Conservation (phyloP, 768 basidiomycete species). For the Pleurotus platypus region DNA sequence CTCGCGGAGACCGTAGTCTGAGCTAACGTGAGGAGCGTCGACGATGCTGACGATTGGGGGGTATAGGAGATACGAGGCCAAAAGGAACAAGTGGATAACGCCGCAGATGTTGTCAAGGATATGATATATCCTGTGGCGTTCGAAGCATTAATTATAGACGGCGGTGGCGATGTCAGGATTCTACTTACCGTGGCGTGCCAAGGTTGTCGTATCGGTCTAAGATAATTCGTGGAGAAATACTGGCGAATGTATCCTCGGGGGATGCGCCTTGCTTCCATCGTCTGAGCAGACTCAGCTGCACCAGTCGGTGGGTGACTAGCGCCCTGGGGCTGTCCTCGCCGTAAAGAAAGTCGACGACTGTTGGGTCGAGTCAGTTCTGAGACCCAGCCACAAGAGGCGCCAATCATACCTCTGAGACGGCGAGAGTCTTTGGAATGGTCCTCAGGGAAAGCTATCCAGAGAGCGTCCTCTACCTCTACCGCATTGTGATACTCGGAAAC, state of each 20-base stretch:
- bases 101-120: conserved; percentile 36
- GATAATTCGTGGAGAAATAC: conserved; percentile 10
- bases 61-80: conserved; percentile 36
- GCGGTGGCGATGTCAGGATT: neutral
- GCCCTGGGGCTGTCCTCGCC: conserved; percentile 25
- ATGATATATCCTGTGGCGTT: conserved; percentile 35
- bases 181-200: conserved; percentile 42
- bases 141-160: neutral
- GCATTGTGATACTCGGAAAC: conserved; percentile 34
- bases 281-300: conserved; percentile 32
- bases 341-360: conserved; percentile 42
- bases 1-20: conserved; percentile 29
- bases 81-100: conserved; percentile 33
- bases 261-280: conserved; percentile 34
- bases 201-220: conserved; percentile 29
- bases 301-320: conserved; percentile 37
- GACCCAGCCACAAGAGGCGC: no score
- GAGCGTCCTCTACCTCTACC: conserved; percentile 39
- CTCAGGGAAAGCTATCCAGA: conserved; percentile 45
- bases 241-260: neutral
- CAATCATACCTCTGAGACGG: neutral
- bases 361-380: neutral
- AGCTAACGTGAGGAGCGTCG: conserved; percentile 1
- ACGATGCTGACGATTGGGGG: conserved; percentile 33
- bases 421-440: conserved; percentile 17